phyloP scores from a whole-genome alignment of 352 stramenopile genomes.

The Phytophthora pistaciae region DNA sequence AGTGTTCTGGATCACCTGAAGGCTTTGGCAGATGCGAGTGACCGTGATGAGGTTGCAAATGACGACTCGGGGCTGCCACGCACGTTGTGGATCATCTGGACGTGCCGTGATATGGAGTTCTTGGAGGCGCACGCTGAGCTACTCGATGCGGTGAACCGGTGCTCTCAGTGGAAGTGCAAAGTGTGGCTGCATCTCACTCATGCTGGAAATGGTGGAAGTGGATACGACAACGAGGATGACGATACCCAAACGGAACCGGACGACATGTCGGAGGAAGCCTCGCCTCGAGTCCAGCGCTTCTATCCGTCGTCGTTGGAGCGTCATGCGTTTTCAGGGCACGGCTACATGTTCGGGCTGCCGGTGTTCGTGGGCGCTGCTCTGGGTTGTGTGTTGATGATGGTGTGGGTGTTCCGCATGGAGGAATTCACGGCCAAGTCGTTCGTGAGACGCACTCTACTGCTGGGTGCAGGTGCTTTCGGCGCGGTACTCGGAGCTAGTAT shows the following conservation, averaged over 20 bases:
- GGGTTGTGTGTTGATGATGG: conserved; percentile 42
- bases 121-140: conserved; percentile 52
- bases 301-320: conserved; percentile 39
- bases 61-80: conserved; percentile 40
- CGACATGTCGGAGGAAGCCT: conserved; percentile 33
- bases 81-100: conserved; percentile 66
- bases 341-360: conserved; percentile 37
- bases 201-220: conserved; percentile 14
- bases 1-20: conserved; percentile 67
- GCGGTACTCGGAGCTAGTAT: conserved; percentile 37
- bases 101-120: conserved; percentile 57
- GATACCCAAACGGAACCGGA: conserved; percentile 45
- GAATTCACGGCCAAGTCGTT: conserved; percentile 44
- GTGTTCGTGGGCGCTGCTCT: conserved; percentile 46
- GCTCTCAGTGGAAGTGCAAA: conserved; percentile 52
- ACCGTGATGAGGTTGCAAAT: conserved; percentile 18
- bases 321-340: conserved; percentile 44
- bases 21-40: conserved; percentile 34
- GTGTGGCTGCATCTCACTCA: conserved; percentile 60
- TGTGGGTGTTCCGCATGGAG: conserved; percentile 38
- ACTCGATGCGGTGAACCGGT: conserved; percentile 52
- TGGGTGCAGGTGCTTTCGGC: conserved; percentile 35
- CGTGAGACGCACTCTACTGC: conserved; percentile 44
- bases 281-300: conserved; percentile 50
- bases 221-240: conserved; percentile 35